Conservation (phyloP, 305 asterid genomes). For the Plantago lanceolata region DNA sequence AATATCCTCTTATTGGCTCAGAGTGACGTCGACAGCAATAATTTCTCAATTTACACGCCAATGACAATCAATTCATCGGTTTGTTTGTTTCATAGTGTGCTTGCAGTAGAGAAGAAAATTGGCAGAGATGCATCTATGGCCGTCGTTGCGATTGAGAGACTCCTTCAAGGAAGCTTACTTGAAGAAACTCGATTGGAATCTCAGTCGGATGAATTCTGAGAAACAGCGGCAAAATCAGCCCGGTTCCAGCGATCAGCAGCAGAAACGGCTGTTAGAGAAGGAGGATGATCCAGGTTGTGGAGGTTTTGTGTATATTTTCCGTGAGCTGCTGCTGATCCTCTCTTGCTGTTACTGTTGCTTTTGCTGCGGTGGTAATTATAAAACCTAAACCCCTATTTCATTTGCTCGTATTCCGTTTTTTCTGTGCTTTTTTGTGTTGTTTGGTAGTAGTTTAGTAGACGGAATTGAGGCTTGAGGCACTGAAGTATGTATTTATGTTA, state of each 20-base stretch:
- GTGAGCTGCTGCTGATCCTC: conserved; percentile 51
- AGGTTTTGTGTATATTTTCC: conserved; percentile 33
- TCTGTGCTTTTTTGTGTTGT: neutral
- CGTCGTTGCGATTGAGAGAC: conserved; percentile 67
- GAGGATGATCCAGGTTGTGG: conserved; percentile 18
- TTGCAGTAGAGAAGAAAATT: neutral
- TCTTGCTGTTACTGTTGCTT: conserved; percentile 87
- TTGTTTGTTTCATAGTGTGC: neutral
- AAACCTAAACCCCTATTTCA: neutral
- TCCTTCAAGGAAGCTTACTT: conserved; percentile 66
- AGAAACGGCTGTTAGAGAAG: conserved; percentile 46
- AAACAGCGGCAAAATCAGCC: conserved; percentile 36
- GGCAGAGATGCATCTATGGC: conserved; percentile 85
- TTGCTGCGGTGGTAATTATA: conserved; percentile 76
- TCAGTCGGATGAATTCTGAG: conserved; percentile 45
- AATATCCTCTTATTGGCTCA: no score
- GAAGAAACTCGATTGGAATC: conserved; percentile 63
- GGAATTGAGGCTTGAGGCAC: neutral
- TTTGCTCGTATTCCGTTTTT: neutral
- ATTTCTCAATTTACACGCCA: no score
- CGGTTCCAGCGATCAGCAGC: conserved; percentile 22
- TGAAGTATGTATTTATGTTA: no score
- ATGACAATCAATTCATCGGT: no score
- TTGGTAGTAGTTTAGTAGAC: neutral
- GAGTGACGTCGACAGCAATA: no score